phyloP scores from a whole-genome alignment of 2,329 filamentous ascomycete genomes.

The Stachybotrys chlorohalonatus region DNA sequence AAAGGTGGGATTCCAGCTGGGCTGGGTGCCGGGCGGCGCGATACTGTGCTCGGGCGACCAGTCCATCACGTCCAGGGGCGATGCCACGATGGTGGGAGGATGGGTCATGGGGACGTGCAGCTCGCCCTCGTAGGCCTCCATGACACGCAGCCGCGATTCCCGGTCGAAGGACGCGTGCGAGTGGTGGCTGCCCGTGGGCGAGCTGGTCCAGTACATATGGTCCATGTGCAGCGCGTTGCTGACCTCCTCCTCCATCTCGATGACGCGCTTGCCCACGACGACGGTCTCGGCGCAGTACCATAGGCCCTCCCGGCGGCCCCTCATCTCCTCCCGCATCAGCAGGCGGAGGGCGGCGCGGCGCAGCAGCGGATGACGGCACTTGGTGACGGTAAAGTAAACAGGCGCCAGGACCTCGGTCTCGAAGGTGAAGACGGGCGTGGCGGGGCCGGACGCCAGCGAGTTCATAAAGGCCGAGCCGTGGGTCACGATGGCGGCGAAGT shows the following conservation, averaged over 20 bases:
- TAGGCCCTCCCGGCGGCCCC: conserved; percentile 26
- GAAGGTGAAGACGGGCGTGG: conserved; percentile 25
- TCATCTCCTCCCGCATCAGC: conserved; percentile 19
- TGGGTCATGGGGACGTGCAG: conserved; percentile 1
- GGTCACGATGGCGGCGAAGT: conserved; percentile 27
- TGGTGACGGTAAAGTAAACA: conserved; percentile 29
- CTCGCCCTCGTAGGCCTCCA: conserved; percentile 1
- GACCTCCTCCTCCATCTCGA: conserved; percentile 24
- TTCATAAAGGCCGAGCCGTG: conserved; percentile 19
- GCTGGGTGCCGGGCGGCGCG: neutral
- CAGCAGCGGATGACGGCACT: conserved; percentile 31
- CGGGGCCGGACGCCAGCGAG: conserved; percentile 2
- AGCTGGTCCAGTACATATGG: neutral
- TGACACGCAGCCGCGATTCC: neutral
- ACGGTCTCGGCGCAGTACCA: conserved; percentile 25
- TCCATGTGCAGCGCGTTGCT: neutral
- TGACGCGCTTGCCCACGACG: conserved; percentile 21
- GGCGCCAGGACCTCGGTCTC: conserved; percentile 32
- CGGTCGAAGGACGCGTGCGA: conserved; percentile 4
- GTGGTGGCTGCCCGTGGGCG: neutral
- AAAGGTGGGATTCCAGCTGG: neutral
- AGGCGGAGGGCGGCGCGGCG: conserved; percentile 27
- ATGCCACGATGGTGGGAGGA: neutral
- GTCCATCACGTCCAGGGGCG: neutral
- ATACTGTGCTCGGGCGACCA: neutral